Base-by-base conservation (phyloP, 73 alveolate species). In the Paramecium pentaurelia region DNA sequence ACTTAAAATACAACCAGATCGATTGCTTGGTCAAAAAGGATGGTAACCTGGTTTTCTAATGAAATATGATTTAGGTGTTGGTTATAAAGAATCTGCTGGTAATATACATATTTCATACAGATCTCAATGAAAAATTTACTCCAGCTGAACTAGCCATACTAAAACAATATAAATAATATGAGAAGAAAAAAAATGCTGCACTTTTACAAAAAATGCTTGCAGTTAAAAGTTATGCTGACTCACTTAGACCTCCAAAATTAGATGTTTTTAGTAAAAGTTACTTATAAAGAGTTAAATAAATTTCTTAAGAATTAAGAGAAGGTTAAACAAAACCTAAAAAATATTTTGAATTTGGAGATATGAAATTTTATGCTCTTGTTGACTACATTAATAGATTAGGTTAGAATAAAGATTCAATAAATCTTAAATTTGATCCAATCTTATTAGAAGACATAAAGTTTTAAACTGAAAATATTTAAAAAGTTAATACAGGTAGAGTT, bases 1-100 rank as follows among this genome's bases (percentile, higher is more conserved):
- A 27, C 47, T 80, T 20, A 45, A 80, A 80, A n/a, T 80, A 18
- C 91, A 44, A 22, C 75, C 71, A 80, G 91, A 80, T 28, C 42
- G 84, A 64, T 34, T 64, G 30, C 51, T 64, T 64, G 84, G 84
- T 12, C 22, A 40, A 40, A 80, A 80, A 20, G 91, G 91, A 44
- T 80, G 91, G 91, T 36, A 80, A 80, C 91, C 91, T 9, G 75
- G 47, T 44, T 40, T 42, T 36, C 51, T 80, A 28, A 80, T 49
- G 71, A 80, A 80, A 47, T 45, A 14, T 42, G 75, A 80, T 45
- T 47, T 80, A 27, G 91, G 84, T 28, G 47, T 64, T 32, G 84
- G 84, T 64, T 64, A 64, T 64, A 64, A 64, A 64, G 84, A 64
- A 28, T 64, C 84, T 64, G 20, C 49, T 32, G 84, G 84, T 64